These are phyloP conservation scores for Choiromyces venosus DNA, from an alignment of 495 filamentous ascomycete species.

Conservation along the genomic window DNA sequence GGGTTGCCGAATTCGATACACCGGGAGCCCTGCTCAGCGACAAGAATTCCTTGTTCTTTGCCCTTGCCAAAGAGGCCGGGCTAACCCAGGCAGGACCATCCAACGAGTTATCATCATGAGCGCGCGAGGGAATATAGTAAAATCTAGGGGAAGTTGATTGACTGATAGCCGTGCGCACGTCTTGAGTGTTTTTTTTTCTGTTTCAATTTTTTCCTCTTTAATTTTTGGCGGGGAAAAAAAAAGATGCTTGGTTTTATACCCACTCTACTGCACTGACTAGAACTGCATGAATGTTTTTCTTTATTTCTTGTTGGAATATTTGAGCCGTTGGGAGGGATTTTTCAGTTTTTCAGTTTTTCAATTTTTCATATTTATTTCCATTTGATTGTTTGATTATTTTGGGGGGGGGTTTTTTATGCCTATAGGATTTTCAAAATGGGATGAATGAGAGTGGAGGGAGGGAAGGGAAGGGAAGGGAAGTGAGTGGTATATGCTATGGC, in stretches of 20 bases:
- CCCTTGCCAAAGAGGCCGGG: constrained; percentile 37
- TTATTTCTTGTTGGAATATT: neutral
- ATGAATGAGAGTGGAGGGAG: neutral
- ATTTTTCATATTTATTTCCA: neutral
- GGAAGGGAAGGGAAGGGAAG: too few relatives aligned
- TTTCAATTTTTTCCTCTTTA: neutral
- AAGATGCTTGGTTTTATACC: neutral
- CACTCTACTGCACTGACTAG: neutral
- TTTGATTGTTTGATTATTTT: neutral
- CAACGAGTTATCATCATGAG: constrained; percentile 9
- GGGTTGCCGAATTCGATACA: constrained; percentile 58
- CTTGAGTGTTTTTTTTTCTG: neutral
- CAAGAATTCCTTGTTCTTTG: constrained; percentile 38
- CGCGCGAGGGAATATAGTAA: neutral
- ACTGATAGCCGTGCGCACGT: neutral
- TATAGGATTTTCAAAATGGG: neutral
- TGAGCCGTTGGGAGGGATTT: neutral
- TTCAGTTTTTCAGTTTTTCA: neutral
- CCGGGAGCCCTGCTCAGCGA: constrained; percentile 40
- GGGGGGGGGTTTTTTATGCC: neutral
- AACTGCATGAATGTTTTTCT: neutral
- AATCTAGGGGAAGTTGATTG: neutral
- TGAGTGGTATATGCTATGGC: neutral
- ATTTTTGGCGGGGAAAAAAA: neutral
- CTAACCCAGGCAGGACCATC: constrained; percentile 14